These are phyloP conservation scores for Solanum dulcamara DNA, from an alignment of 257 asterid species.

Conservation along the genomic window DNA sequence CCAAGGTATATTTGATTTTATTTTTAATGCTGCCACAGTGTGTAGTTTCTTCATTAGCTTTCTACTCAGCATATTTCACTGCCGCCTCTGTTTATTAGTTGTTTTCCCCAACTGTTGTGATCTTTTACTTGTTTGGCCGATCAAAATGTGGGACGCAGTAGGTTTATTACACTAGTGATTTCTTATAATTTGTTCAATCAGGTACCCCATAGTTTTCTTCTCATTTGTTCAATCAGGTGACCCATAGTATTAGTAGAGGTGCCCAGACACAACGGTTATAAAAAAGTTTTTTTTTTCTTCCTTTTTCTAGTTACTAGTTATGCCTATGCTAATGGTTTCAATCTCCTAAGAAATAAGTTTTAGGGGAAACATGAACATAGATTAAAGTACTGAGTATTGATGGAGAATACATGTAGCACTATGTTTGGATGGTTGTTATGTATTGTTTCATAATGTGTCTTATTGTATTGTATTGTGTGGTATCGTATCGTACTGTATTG, in stretches of 20 bases:
- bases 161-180: neutral
- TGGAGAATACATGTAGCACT: neutral
- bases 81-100: neutral
- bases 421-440: no score
- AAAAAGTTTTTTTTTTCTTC: neutral
- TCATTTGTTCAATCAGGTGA: neutral
- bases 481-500: no score
- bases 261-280: neutral
- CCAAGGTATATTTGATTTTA: constrained; percentile 36
- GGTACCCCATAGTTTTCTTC: neutral
- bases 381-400: neutral
- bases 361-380: neutral
- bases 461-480: no score
- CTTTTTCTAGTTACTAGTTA: neutral
- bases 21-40: neutral
- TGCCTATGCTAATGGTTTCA: neutral
- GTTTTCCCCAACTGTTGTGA: neutral
- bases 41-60: neutral
- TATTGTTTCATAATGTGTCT: no score
- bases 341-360: neutral
- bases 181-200: neutral
- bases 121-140: no score
- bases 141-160: neutral
- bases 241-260: neutral
- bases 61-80: neutral